Evolutionary conservation across 2,329 filamentous ascomycete species (phyloP), one percentile per base, ranked within the genome.

Genomic region (Chrysoporthe deuterocubensis): DNA sequence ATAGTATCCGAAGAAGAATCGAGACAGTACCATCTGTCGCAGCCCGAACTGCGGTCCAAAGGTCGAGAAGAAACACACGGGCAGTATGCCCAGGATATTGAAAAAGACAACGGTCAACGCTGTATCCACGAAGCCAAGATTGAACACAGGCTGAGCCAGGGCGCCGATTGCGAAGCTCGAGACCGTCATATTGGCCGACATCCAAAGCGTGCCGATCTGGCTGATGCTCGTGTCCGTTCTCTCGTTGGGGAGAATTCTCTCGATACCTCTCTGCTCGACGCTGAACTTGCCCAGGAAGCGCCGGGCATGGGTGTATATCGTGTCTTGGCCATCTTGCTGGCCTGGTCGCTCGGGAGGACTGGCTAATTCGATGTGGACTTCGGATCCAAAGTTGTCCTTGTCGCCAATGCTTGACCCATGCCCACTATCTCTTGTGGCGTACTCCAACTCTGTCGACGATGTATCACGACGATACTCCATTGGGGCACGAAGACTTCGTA

Each of bases 11-110:
- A 93, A 94, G 79, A 85, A 94, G 79, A 90, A 94, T 46, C 92
- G 84, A 13, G 90, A 89, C n/a, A 94, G 82, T 1, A 94, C 90
- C 89, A 94, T 93, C 75, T 94, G 92, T 65, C 92, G 87, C 71
- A 94, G 82, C 4, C 92, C 92, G 71, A 93, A 93, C 9, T 81
- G 81, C 2, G 92, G 89, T 2, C 92, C 92, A 74, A 94, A 93
- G 21, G 88, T 92, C 1, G 90, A 91, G 82, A 94, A 94, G 79
- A 90, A 93, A 75, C 87, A 90, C 18, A 93, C 91, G 0, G 91
- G 90, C 61, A 89, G 75, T 61, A 91, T 85, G n/a, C 90, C 91
- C 11, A 95, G 81, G 4, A 93, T 75, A 73, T 94, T 94, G 81
- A 94, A 87, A 79, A 94, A 92, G 64, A 95, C 77, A 68, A 92